Conservation (phyloP, 768 basidiomycete genomes). For the Gymnopilus junonius region DNA sequence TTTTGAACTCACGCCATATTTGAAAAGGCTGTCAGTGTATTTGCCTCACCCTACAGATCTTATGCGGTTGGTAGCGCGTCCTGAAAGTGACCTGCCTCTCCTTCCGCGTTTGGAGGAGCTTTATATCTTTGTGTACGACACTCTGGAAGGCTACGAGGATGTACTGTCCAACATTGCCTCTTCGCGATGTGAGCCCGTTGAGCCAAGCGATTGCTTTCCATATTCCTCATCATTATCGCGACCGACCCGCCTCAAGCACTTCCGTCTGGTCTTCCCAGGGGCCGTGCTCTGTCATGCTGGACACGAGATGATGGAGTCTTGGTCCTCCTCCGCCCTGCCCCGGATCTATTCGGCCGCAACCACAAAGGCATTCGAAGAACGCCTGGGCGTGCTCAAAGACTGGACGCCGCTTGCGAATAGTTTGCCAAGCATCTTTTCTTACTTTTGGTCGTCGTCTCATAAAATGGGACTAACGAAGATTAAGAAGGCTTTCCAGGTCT, state of each 20-base stretch:
- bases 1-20: slow-evolving; percentile 3
- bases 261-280: slow-evolving; percentile 8
- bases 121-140: slow-evolving; percentile 5
- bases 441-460: neutral
- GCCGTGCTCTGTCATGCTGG: slow-evolving; percentile 5
- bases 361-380: neutral
- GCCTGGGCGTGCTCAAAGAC: slow-evolving; percentile 1
- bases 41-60: slow-evolving; percentile 9
- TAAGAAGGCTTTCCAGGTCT: slow-evolving; percentile 7
- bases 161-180: slow-evolving; percentile 1
- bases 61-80: neutral
- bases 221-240: neutral
- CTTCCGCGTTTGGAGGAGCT: slow-evolving; percentile 12
- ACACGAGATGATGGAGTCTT: slow-evolving; percentile 5
- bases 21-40: slow-evolving; percentile 9
- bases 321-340: neutral
- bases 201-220: neutral
- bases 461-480: slow-evolving; percentile 7
- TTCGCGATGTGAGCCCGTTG: slow-evolving; percentile 6
- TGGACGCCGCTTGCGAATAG: slow-evolving; percentile 5
- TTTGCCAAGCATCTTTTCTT: slow-evolving; percentile 9
- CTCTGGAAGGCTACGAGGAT: neutral
- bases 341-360: neutral
- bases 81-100: neutral
- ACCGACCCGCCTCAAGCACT: slow-evolving; percentile 1